phyloP scores from a whole-genome alignment of 257 asterid genomes.

The Solanum ossicruentum region DNA sequence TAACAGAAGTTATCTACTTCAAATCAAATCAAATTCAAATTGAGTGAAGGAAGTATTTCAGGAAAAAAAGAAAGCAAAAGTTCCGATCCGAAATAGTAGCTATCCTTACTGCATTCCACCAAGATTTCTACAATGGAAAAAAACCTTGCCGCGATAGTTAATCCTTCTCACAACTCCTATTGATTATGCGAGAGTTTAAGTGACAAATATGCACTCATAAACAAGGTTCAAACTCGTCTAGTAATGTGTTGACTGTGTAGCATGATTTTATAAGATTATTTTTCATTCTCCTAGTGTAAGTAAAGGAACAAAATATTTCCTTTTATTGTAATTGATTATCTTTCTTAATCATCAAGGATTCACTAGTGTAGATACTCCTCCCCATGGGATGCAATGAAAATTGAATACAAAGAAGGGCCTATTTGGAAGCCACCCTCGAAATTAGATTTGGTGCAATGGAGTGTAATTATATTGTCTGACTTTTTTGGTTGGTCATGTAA shows the following conservation, averaged over 20 bases:
- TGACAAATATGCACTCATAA: not conserved
- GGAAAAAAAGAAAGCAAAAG: not conserved
- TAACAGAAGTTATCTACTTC: not conserved
- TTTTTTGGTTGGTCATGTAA: too few species aligned
- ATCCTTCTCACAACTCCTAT: not conserved
- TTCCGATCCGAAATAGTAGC: not conserved
- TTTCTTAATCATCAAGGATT: not conserved
- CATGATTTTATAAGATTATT: not conserved
- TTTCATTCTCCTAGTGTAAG: not conserved
- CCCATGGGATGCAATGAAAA: not conserved
- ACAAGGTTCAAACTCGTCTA: not conserved
- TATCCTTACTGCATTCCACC: not conserved
- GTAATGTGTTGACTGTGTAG: not conserved
- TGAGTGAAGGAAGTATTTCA: not conserved
- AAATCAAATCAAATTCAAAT: not conserved
- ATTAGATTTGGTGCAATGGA: too few species aligned
- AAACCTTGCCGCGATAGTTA: not conserved
- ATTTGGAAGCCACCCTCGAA: too few species aligned
- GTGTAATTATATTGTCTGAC: too few species aligned
- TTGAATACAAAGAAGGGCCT: not conserved
- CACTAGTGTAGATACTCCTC: not conserved
- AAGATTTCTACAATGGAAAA: not conserved
- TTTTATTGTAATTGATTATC: not conserved
- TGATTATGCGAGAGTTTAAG: not conserved
- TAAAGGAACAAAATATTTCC: not conserved